These are phyloP conservation scores for Aspergillus wentii DNA, from an alignment of 495 filamentous ascomycete genomes.

Conservation along the genomic window DNA sequence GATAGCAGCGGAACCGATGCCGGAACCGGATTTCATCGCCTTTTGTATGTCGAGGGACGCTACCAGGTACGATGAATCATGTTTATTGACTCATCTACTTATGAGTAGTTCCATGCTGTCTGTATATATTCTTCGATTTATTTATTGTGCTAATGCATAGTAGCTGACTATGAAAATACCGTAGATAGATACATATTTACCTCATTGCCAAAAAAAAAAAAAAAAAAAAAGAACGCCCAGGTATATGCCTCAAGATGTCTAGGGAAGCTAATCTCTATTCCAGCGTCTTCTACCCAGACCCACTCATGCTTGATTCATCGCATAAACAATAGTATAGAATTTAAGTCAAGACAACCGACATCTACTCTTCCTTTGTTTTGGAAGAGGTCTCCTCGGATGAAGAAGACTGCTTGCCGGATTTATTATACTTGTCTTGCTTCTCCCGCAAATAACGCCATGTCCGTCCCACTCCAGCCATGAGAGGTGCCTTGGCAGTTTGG, in stretches of 20 bases:
- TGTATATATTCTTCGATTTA: too few relatives aligned
- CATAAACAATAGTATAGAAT: not conserved
- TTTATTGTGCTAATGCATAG: too few relatives aligned
- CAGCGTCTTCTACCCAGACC: slow-evolving; percentile 3
- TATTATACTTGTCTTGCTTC: slow-evolving; percentile 66
- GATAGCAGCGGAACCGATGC: slow-evolving; percentile 8
- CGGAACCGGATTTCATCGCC: too few relatives aligned
- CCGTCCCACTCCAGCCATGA: slow-evolving; percentile 68
- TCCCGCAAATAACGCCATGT: slow-evolving; percentile 74
- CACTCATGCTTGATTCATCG: slow-evolving; percentile 1
- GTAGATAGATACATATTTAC: too few relatives aligned
- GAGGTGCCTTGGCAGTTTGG: slow-evolving; percentile 73
- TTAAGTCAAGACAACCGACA: slow-evolving; percentile 1
- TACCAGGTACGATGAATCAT: not conserved
- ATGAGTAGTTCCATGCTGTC: too few relatives aligned
- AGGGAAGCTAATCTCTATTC: too few relatives aligned
- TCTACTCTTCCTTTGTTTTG: slow-evolving; percentile 19
- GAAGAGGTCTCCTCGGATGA: slow-evolving; percentile 9
- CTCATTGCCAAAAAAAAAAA: not conserved
- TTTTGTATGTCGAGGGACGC: not conserved
- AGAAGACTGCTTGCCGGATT: slow-evolving; percentile 23
- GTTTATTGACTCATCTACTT: too few relatives aligned
- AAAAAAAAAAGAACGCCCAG: slow-evolving; percentile 7
- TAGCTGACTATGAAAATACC: too few relatives aligned
- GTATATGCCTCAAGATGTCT: slow-evolving; percentile 7